Percentiles rank a stretch among this genome's conserved stretches.
These are phyloP conservation scores for Oryza meridionalis DNA, from an alignment of 176 grass and related monocot genomes.

Conservation along the genomic window DNA sequence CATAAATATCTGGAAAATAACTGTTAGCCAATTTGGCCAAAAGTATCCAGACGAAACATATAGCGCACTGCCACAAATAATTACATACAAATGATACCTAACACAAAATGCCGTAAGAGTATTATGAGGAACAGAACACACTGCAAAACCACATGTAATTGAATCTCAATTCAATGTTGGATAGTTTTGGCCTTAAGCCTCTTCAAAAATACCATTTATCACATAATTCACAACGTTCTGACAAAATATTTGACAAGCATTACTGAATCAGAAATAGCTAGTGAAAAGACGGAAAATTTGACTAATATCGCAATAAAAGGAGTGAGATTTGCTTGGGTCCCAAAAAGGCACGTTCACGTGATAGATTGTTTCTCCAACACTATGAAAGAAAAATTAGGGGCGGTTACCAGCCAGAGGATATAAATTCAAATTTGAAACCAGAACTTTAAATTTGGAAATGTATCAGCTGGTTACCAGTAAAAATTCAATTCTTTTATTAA, in stretches of 20 bases:
- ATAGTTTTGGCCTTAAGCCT: constrained; percentile 1
- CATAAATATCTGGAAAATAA: not conserved
- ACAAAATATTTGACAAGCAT: not conserved
- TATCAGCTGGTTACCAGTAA: not conserved
- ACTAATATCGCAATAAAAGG: not conserved
- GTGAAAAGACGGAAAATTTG: not conserved
- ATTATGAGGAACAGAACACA: not conserved
- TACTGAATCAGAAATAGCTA: not conserved
- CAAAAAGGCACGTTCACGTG: not conserved
- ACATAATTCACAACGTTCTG: not conserved
- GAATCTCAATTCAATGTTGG: not conserved
- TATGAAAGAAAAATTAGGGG: not conserved
- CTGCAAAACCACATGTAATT: not conserved
- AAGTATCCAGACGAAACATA: not conserved
- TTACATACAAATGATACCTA: not conserved
- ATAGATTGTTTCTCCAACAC: not conserved
- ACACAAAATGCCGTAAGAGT: not conserved
- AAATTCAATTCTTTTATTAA: not conserved
- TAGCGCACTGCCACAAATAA: not conserved
- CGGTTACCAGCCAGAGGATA: not conserved
- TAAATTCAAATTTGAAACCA: not conserved
- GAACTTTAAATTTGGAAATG: not conserved
- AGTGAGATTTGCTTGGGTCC: not conserved
- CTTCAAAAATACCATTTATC: not conserved
- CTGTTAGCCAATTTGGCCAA: not conserved